A percentile compares a stretch with the other conserved stretches of the same genome.
Conservation (phyloP, 1,139 yeast species). For the Hansenula sp. region DNA sequence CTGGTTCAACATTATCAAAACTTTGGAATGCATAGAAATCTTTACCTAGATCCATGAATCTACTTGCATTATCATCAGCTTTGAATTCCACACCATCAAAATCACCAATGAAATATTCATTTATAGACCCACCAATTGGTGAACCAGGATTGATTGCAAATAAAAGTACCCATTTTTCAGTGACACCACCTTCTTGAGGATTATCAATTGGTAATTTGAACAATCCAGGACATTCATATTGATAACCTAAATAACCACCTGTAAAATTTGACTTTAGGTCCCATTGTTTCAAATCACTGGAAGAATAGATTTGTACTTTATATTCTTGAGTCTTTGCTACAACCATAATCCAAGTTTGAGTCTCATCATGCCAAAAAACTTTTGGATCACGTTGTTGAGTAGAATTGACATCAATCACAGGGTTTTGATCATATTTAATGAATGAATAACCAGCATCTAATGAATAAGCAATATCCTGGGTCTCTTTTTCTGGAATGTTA, state of each 20-base stretch:
- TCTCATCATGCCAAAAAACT: constrained; percentile 32
- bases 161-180: constrained; percentile 30
- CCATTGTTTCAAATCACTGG: constrained; percentile 29
- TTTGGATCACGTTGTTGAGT: constrained; percentile 36
- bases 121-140: constrained; percentile 33
- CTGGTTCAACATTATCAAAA: constrained; percentile 21
- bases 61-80: constrained; percentile 24
- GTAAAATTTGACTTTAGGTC: constrained; percentile 26
- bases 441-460: constrained; percentile 33
- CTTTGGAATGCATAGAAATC: constrained; percentile 33
- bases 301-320: constrained; percentile 28
- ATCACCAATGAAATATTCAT: constrained; percentile 35
- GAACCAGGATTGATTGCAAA: constrained; percentile 34
- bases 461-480: constrained; percentile 31
- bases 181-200: constrained; percentile 3
- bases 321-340: constrained; percentile 31
- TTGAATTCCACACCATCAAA: constrained; percentile 31
- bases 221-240: constrained; percentile 36
- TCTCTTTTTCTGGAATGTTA: constrained; percentile 21
- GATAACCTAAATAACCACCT: constrained; percentile 31
- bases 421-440: constrained; percentile 26
- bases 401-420: constrained; percentile 28
- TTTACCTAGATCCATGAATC: constrained; percentile 30
- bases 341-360: constrained; percentile 32
- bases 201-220: constrained; percentile 25